Evolutionary conservation across 345 rosid genomes (phyloP).

Genomic region (Trapa bicornis): DNA sequence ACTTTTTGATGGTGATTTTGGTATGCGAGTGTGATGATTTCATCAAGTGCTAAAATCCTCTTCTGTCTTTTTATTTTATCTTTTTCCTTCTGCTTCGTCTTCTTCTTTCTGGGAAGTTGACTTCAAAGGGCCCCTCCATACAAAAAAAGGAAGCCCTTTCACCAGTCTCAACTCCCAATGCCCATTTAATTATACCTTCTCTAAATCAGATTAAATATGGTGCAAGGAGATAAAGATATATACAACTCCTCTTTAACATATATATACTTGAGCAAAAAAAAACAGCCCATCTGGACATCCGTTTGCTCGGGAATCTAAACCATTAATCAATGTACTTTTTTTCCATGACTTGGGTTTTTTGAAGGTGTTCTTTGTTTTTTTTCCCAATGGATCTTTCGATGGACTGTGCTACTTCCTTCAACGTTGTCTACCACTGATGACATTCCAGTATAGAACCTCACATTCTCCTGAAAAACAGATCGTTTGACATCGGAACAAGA

Average conservation of each 20-base stretch:
- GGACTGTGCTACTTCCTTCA: background rate
- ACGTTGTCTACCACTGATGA: constrained; percentile 8
- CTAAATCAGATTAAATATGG: background rate
- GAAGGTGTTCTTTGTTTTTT: background rate
- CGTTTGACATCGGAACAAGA: constrained; percentile 1
- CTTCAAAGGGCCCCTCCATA: constrained; percentile 6
- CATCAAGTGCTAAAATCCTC: no score
- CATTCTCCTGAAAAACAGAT: constrained; percentile 1
- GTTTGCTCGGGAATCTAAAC: background rate
- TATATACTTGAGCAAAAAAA: no score
- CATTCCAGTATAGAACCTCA: constrained; percentile 1
- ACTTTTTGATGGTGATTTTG: no score
- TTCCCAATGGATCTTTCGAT: background rate
- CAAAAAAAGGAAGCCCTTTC: background rate
- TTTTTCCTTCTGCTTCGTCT: no score
- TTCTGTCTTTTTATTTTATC: background rate
- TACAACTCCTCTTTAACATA: no score
- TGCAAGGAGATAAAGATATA: background rate
- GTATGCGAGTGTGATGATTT: no score
- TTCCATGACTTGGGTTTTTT: background rate
- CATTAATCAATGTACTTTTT: background rate
- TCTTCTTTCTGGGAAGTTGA: constrained; percentile 13
- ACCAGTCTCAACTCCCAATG: constrained; percentile 11
- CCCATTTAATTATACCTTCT: constrained; percentile 10
- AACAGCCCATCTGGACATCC: background rate